Conservation (phyloP, 2,329 filamentous ascomycete species). For the Fusarium brachygibbosum region DNA sequence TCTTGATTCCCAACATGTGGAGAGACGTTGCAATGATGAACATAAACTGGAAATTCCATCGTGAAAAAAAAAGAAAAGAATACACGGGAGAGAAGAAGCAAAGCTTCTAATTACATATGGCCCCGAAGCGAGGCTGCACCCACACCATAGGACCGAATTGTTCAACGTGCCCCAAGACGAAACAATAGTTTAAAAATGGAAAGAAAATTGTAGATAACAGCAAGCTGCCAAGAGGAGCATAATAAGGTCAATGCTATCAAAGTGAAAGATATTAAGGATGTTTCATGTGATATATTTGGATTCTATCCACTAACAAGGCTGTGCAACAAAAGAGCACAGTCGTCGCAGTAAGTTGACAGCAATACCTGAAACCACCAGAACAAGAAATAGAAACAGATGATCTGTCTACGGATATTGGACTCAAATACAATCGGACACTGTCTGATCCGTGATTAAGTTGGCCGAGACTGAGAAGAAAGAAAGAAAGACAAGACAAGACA, state of each 20-base stretch:
- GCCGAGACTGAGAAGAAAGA: neutral
- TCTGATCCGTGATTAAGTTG: slow-evolving; percentile 3
- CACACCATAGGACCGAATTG: neutral
- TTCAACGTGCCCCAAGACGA: neutral
- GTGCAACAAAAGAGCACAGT: neutral
- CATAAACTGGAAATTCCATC: slow-evolving; percentile 1
- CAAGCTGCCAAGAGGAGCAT: neutral
- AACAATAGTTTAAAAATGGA: neutral
- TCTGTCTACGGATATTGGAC: slow-evolving; percentile 1
- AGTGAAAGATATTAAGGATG: neutral
- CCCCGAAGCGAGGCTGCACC: neutral
- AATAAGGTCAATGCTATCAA: neutral
- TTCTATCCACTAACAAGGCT: slow-evolving; percentile 15
- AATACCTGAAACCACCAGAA: slow-evolving; percentile 36
- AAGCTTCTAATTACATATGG: neutral
- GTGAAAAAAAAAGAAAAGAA: neutral
- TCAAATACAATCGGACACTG: slow-evolving; percentile 4
- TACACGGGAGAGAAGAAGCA: neutral
- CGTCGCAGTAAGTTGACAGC: neutral
- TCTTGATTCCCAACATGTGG: slow-evolving; percentile 1
- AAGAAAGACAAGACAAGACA: neutral
- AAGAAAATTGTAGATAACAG: neutral
- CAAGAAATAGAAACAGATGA: slow-evolving; percentile 17
- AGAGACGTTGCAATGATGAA: slow-evolving; percentile 13
- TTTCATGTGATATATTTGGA: slow-evolving; percentile 32